A percentile compares a stretch with the other conserved stretches of the same genome.
These are phyloP conservation scores for Dissoconium aciculare DNA, from an alignment of 2,329 filamentous ascomycete genomes.

Conservation along the genomic window DNA sequence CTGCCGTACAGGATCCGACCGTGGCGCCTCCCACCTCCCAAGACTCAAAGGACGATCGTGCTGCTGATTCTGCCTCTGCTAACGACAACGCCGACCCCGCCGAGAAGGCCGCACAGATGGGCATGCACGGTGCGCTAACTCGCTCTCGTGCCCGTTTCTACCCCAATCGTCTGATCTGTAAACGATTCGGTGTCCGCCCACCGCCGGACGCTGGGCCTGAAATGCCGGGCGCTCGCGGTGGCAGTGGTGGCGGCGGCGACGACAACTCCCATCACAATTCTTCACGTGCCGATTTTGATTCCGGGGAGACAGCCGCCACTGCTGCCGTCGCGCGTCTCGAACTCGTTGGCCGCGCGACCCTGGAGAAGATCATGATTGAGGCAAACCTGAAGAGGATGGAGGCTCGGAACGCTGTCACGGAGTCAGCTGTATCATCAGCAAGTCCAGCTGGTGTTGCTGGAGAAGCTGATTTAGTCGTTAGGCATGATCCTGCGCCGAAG, in stretches of 20 bases:
- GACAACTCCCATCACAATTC: no score
- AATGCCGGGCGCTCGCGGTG: conserved; percentile 25
- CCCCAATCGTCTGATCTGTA: conserved; percentile 76
- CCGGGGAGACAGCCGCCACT: conserved; percentile 13
- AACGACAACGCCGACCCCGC: conserved; percentile 59
- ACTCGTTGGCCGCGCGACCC: conserved; percentile 40
- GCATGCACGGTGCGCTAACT: conserved; percentile 88
- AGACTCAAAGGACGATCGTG: conserved; percentile 7
- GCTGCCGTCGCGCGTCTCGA: conserved; percentile 39
- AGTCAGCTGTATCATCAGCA: no score
- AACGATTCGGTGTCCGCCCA: conserved; percentile 76
- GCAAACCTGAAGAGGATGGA: conserved; percentile 20
- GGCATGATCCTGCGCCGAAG: conserved; percentile 4
- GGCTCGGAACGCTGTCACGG: conserved; percentile 7
- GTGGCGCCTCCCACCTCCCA: conserved; percentile 22
- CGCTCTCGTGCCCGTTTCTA: conserved; percentile 56
- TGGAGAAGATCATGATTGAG: conserved; percentile 41
- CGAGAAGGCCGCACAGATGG: conserved; percentile 71
- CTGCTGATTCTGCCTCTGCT: conserved; percentile 19
- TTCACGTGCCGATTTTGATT: no score
- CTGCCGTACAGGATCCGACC: conserved; percentile 37
- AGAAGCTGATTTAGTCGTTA: conserved; percentile 2
- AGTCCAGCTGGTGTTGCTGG: conserved; percentile 9
- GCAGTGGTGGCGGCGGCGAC: conserved; percentile 19
- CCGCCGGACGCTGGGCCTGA: conserved; percentile 51